Conservation (phyloP, 495 filamentous ascomycete species). For the Barbatosphaeria neglecta region DNA sequence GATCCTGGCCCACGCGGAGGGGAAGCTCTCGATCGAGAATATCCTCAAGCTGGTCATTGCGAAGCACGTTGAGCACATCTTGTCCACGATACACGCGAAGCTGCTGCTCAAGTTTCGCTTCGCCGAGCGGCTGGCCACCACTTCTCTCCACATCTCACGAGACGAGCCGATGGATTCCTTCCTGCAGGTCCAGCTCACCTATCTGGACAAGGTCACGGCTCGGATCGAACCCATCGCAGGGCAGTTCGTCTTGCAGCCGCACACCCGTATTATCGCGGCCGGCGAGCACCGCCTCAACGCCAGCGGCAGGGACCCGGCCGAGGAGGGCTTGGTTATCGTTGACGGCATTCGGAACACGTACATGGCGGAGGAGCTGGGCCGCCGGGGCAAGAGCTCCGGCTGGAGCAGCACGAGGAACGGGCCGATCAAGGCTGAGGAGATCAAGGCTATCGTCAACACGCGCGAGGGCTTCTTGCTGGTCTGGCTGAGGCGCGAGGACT, state of each 20-base stretch:
- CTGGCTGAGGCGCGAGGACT: constrained; percentile 53
- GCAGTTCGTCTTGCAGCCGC: constrained; percentile 38
- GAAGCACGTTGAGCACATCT: constrained; percentile 55
- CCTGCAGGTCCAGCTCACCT: constrained; percentile 57
- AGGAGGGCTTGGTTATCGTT: constrained; percentile 41
- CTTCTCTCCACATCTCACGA: constrained; percentile 41
- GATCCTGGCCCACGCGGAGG: constrained; percentile 27
- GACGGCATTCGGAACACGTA: constrained; percentile 45
- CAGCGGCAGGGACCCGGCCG: constrained; percentile 35
- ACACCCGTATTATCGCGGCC: constrained; percentile 22
- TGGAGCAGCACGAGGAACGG: constrained; percentile 42
- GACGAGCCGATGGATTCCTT: constrained; percentile 52
- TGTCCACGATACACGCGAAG: constrained; percentile 46
- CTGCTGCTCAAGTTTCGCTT: constrained; percentile 49
- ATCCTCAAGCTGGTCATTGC: constrained; percentile 66
- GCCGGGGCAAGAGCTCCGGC: constrained; percentile 45
- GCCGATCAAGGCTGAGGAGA: constrained; percentile 44
- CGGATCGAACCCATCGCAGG: constrained; percentile 59
- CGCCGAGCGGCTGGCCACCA: constrained; percentile 37
- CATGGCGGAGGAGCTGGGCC: constrained; percentile 52
- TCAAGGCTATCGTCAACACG: constrained; percentile 47
- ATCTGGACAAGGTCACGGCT: constrained; percentile 43
- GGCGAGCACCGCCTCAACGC: constrained; percentile 43
- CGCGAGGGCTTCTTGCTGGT: constrained; percentile 44
- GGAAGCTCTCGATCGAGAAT: constrained; percentile 56